Evolutionary conservation across 495 filamentous ascomycete genomes (phyloP).

Genomic region (Aspergillus sclerotiicarbonarius): DNA sequence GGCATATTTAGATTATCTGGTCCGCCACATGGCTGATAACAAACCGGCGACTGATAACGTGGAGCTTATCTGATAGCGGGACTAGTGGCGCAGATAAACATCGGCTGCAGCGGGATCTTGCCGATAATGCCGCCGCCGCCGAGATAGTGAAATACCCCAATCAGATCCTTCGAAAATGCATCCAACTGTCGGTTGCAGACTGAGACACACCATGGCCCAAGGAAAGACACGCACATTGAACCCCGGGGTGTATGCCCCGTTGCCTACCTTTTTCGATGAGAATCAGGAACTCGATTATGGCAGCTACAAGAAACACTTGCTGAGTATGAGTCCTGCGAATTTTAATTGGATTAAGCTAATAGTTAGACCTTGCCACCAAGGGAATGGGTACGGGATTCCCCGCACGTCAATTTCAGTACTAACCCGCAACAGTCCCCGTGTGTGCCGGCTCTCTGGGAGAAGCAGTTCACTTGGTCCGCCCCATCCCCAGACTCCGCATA

Average conservation of each 20-base stretch:
- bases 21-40: not conserved
- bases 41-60: not conserved
- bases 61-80: not conserved
- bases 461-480: not conserved
- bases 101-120: not conserved
- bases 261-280: not conserved
- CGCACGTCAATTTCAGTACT: not conserved
- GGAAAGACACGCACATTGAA: not conserved
- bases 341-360: not conserved
- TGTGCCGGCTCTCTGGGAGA: not conserved
- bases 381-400: not conserved
- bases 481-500: not conserved
- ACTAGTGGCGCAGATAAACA: not conserved
- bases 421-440: not conserved
- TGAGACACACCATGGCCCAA: no score
- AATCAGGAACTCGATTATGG: not conserved
- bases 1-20: not conserved
- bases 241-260: not conserved
- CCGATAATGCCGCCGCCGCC: not conserved
- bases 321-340: not conserved
- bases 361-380: not conserved
- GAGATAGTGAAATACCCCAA: not conserved
- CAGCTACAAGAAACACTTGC: not conserved
- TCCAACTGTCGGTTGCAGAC: not conserved
- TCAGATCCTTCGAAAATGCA: no score